Evolutionary conservation across 192 early-diverging fungal species (phyloP).

Genomic region (Podila minutissima): DNA sequence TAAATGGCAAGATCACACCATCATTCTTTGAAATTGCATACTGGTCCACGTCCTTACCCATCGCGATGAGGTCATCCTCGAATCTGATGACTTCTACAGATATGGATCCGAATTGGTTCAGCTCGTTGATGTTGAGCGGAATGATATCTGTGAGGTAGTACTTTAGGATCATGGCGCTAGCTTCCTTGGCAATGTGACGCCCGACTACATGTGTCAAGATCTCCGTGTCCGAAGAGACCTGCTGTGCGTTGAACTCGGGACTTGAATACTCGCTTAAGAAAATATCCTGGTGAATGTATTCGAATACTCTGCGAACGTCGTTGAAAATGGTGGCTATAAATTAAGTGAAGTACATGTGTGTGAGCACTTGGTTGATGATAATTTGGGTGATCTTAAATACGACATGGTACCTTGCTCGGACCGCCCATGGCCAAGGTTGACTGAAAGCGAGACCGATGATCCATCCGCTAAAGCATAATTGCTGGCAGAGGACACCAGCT

Average conservation of each 20-base stretch:
- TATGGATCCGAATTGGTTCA: slow-evolving; percentile 36
- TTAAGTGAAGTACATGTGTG: background rate
- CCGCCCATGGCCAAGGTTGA: background rate
- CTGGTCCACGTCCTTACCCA: slow-evolving; percentile 19
- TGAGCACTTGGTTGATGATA: no score
- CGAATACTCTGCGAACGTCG: slow-evolving; percentile 18
- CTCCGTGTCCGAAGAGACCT: slow-evolving; percentile 24
- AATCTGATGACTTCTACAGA: slow-evolving; percentile 25
- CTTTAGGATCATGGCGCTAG: slow-evolving; percentile 33
- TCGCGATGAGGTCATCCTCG: slow-evolving; percentile 49
- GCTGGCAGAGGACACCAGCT: background rate
- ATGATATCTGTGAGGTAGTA: slow-evolving; percentile 35
- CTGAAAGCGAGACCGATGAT: slow-evolving; percentile 9
- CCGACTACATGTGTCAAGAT: slow-evolving; percentile 33
- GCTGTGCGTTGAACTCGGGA: slow-evolving; percentile 23
- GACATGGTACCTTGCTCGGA: background rate
- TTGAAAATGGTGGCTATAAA: slow-evolving; percentile 20
- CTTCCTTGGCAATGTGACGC: slow-evolving; percentile 30
- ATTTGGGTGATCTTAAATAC: no score
- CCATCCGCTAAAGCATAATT: slow-evolving; percentile 11
- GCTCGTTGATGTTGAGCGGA: slow-evolving; percentile 30
- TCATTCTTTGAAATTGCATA: no score
- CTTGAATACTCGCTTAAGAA: slow-evolving; percentile 23
- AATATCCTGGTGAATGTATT: slow-evolving; percentile 23
- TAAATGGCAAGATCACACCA: background rate